phyloP scores from a whole-genome alignment of 352 stramenopile species.

The Halophytophthora batemanensis region DNA sequence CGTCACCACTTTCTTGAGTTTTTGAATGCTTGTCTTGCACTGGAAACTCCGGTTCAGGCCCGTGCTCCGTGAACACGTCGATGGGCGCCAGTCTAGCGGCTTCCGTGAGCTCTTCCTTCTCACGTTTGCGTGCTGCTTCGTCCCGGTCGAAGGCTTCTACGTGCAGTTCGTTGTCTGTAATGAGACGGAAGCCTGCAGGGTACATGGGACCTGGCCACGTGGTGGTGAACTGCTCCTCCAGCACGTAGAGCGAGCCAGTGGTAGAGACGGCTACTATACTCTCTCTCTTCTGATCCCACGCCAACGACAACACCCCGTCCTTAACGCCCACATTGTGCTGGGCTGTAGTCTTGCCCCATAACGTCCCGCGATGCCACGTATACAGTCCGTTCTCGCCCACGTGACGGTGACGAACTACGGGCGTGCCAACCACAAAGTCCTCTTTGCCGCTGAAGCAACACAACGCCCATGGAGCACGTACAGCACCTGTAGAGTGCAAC shows the following conservation, averaged over 20 bases:
- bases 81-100: slow-evolving; percentile 14
- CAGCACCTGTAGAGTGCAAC: slow-evolving; percentile 61
- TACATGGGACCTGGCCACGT: slow-evolving; percentile 85
- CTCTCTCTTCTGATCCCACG: slow-evolving; percentile 53
- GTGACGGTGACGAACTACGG: slow-evolving; percentile 73
- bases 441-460: slow-evolving; percentile 68
- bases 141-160: slow-evolving; percentile 35
- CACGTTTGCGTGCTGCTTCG: slow-evolving; percentile 26
- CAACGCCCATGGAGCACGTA: slow-evolving; percentile 69
- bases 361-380: slow-evolving; percentile 58
- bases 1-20: slow-evolving; percentile 8
- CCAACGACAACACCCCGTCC: slow-evolving; percentile 60
- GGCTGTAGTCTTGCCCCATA: slow-evolving; percentile 28
- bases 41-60: slow-evolving; percentile 15
- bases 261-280: slow-evolving; percentile 65
- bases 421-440: slow-evolving; percentile 68
- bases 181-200: slow-evolving; percentile 67
- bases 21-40: slow-evolving; percentile 5
- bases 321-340: slow-evolving; percentile 79
- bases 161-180: slow-evolving; percentile 80
- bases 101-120: slow-evolving; percentile 28
- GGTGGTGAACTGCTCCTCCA: slow-evolving; percentile 75
- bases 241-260: slow-evolving; percentile 56
- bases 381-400: slow-evolving; percentile 81
- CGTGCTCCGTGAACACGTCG: slow-evolving; percentile 44